Percentiles rank a stretch among this genome's conserved stretches.
Evolutionary conservation across 495 filamentous ascomycete genomes (phyloP).

Genomic region (Corynascus novoguineensis): DNA sequence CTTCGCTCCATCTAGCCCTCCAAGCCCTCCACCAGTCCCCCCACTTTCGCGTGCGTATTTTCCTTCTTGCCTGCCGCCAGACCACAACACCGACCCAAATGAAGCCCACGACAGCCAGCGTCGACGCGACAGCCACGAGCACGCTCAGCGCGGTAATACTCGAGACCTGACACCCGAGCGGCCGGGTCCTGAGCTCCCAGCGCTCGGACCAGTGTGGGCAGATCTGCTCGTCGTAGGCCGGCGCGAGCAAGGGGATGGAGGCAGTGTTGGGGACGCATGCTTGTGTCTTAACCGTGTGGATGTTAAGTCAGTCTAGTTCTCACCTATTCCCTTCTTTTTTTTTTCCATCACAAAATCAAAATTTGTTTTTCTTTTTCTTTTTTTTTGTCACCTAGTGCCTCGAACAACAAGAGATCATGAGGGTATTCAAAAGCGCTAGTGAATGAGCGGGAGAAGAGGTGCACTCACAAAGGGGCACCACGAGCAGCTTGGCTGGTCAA

Average conservation of each 20-base stretch:
- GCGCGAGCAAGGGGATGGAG: conserved; percentile 39
- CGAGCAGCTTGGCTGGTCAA: too few species aligned
- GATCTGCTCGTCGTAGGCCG: conserved; percentile 37
- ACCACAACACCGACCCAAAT: conserved; percentile 14
- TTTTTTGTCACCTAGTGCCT: too few species aligned
- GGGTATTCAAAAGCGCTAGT: too few species aligned
- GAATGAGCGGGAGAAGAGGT: too few species aligned
- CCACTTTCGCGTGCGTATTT: not conserved
- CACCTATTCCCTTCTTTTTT: too few species aligned
- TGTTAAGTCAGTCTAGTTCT: not conserved
- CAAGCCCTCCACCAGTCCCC: not conserved
- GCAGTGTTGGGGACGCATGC: conserved; percentile 46
- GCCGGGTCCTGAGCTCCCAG: conserved; percentile 47
- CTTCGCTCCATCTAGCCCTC: not conserved
- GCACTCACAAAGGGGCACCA: too few species aligned
- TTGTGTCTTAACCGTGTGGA: conserved; percentile 33
- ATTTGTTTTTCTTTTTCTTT: too few species aligned
- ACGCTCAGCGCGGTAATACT: conserved; percentile 44
- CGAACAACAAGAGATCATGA: too few species aligned
- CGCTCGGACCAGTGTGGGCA: conserved; percentile 47
- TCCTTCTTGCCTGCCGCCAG: not conserved
- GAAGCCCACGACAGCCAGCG: conserved; percentile 33
- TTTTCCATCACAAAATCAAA: too few species aligned
- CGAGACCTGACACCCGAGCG: conserved; percentile 48
- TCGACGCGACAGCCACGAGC: conserved; percentile 36